These are phyloP conservation scores for Vickermania spadyakhi DNA, from an alignment of 208 protist species.

Conservation along the genomic window DNA sequence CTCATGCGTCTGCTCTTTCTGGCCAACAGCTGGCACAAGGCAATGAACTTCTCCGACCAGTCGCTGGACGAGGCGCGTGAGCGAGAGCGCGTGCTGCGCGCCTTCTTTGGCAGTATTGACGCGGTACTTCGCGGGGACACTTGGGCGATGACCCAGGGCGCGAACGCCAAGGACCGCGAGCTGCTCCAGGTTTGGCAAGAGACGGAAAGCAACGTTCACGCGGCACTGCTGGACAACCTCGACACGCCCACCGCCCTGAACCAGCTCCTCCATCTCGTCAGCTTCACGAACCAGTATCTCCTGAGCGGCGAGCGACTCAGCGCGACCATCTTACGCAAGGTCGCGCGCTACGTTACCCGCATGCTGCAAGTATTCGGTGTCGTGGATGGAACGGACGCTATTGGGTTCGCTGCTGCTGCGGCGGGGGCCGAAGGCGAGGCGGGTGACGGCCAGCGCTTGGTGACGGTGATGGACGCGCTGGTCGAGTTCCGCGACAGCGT, in stretches of 20 bases:
- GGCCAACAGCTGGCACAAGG: conserved; percentile 80
- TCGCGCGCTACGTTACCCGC: conserved; percentile 80
- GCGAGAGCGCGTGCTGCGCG: conserved; percentile 68
- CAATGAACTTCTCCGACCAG: conserved; percentile 91
- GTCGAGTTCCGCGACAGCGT: conserved; percentile 68
- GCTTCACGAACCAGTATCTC: conserved; percentile 81
- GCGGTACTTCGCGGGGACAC: conserved; percentile 39
- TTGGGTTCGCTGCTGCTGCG: conserved; percentile 31
- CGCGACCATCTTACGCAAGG: conserved; percentile 61
- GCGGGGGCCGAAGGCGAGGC: conserved; percentile 6
- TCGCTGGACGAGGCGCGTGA: conserved; percentile 81
- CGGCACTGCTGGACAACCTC: conserved; percentile 88
- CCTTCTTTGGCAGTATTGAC: conserved; percentile 81
- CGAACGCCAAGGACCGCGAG: conserved; percentile 36
- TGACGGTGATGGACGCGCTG: conserved; percentile 55
- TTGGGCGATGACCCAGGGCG: conserved; percentile 29
- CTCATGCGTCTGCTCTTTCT: conserved; percentile 95
- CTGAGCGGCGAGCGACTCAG: conserved; percentile 25
- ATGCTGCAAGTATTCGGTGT: conserved; percentile 93
- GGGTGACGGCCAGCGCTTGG: conserved; percentile 19
- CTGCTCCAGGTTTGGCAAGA: conserved; percentile 28
- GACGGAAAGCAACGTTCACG: conserved; percentile 71
- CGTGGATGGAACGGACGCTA: conserved; percentile 52
- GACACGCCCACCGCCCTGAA: conserved; percentile 86
- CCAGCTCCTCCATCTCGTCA: conserved; percentile 65